These are phyloP conservation scores for Naegleria lovaniensis DNA, from an alignment of 208 protist genomes.

Conservation along the genomic window DNA sequence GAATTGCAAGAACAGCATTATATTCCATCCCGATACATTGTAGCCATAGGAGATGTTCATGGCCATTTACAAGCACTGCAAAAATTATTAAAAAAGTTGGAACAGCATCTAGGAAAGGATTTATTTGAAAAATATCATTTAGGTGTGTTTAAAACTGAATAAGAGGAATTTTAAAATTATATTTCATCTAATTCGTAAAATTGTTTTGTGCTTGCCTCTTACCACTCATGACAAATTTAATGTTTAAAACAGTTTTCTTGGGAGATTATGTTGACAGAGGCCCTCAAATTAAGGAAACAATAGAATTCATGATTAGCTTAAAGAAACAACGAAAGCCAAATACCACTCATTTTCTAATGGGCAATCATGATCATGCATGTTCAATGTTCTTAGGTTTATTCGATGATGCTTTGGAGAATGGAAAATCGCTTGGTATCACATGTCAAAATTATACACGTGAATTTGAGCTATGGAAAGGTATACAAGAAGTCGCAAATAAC, in stretches of 20 bases:
- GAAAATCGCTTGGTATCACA: not conserved
- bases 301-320: not conserved
- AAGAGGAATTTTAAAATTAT: too few species aligned
- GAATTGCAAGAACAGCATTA: not conserved
- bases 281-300: not conserved
- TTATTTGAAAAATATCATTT: not conserved
- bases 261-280: slow-evolving; percentile 6
- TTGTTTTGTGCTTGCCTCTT: too few species aligned
- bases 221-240: too few species aligned
- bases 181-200: too few species aligned
- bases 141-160: too few species aligned
- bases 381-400: not conserved
- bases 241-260: not conserved
- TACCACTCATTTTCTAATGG: slow-evolving; percentile 2
- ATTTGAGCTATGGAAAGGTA: slow-evolving; percentile 1
- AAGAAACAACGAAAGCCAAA: not conserved
- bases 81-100: not conserved
- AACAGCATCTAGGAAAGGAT: not conserved
- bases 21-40: not conserved
- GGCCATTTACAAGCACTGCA: not conserved
- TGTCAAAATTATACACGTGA: not conserved
- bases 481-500: not conserved
- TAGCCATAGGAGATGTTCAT: not conserved
- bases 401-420: not conserved
- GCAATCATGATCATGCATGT: not conserved